Evolutionary conservation across 441 rosid genomes (phyloP).

Genomic region (Corymbia calophylla): DNA sequence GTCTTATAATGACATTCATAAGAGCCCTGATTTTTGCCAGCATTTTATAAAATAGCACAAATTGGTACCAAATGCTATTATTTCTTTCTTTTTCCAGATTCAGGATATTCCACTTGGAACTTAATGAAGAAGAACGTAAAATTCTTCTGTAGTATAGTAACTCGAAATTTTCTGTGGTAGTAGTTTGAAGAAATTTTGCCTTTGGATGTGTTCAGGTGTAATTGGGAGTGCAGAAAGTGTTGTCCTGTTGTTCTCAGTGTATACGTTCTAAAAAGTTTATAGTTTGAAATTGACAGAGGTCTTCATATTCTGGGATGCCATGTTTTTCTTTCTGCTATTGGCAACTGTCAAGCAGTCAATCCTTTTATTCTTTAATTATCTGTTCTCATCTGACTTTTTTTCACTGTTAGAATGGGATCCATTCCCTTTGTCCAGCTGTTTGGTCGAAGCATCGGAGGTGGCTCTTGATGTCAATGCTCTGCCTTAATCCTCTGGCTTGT

Average conservation of each 20-base stretch:
- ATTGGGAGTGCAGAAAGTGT: not conserved
- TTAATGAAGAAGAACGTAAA: not conserved
- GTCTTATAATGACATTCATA: not conserved
- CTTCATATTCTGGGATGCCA: not conserved
- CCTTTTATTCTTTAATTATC: not conserved
- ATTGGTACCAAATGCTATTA: not conserved
- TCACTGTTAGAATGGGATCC: slow-evolving; percentile 76
- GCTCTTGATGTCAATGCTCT: slow-evolving; percentile 95
- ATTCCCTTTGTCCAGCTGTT: slow-evolving; percentile 91
- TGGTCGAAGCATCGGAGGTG: slow-evolving; percentile 98
- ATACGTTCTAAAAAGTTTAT: not conserved
- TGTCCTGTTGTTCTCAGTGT: not conserved
- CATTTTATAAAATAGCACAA: not conserved
- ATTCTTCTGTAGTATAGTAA: not conserved
- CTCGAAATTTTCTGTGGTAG: not conserved
- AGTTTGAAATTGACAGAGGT: not conserved
- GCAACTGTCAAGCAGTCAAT: not conserved
- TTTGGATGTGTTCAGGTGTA: not conserved
- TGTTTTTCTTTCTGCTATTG: not conserved
- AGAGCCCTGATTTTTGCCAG: not conserved
- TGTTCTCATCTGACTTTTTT: slow-evolving; percentile 3
- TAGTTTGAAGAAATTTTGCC: not conserved
- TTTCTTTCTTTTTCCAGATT: not conserved
- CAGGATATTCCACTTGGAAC: not conserved
- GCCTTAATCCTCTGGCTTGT: slow-evolving; percentile 85